A percentile compares a stretch with the other conserved stretches of the same genome.
Conservation (phyloP, 805 yeast genomes). For the Babjeviella inositovora region DNA sequence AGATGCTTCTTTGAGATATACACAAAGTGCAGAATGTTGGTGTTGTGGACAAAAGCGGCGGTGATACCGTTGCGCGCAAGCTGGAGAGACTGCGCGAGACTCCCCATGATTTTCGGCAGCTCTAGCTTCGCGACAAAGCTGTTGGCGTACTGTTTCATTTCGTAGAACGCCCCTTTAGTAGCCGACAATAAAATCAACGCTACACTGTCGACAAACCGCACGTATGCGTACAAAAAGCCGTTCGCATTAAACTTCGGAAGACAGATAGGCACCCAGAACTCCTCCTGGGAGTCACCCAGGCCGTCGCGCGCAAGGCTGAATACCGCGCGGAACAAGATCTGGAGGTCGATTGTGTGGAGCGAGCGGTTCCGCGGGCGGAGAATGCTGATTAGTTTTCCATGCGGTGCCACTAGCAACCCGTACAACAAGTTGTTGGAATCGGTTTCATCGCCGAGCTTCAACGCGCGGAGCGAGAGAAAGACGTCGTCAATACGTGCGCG, state of each 20-base stretch:
- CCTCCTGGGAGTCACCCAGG: constrained; percentile 27
- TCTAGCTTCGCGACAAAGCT: constrained; percentile 23
- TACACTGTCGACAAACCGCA: constrained; percentile 34
- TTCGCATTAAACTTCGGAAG: constrained; percentile 78
- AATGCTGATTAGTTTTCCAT: constrained; percentile 49
- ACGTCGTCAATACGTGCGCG: constrained; percentile 43
- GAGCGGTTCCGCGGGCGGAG: constrained; percentile 68
- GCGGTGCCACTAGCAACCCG: constrained; percentile 53
- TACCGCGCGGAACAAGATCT: constrained; percentile 56
- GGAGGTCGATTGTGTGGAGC: constrained; percentile 69
- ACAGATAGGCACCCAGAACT: constrained; percentile 89
- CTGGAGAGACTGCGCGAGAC: no score
- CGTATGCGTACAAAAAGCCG: constrained; percentile 78
- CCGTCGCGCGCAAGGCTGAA: constrained; percentile 16
- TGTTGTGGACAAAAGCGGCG: no score
- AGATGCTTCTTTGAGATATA: no score
- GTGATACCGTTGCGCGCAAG: no score
- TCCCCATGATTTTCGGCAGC: no score
- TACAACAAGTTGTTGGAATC: constrained; percentile 47
- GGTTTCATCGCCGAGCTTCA: constrained; percentile 9
- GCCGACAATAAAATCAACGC: constrained; percentile 40
- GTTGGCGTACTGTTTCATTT: constrained; percentile 46
- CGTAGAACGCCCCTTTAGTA: constrained; percentile 66
- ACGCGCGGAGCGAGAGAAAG: no score
- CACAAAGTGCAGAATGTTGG: no score